Evolutionary conservation across 2,329 filamentous ascomycete species (phyloP).

Genomic region (Neonectria punicea): DNA sequence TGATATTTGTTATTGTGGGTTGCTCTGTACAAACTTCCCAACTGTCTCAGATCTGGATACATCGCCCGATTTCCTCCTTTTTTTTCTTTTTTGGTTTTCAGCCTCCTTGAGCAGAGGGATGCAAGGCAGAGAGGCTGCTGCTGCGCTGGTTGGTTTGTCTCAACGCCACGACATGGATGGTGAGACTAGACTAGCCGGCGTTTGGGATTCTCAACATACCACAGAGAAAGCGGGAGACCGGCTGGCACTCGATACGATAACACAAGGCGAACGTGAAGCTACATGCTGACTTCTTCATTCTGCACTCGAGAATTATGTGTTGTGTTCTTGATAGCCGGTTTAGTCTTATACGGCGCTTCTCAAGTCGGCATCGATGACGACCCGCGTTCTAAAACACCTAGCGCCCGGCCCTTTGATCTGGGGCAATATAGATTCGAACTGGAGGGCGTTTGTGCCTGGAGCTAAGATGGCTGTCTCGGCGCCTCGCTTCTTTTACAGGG

Average conservation of each 20-base stretch:
- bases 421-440: neutral
- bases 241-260: neutral
- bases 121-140: neutral
- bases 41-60: neutral
- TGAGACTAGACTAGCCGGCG: neutral
- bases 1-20: neutral
- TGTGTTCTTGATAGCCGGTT: too few species aligned
- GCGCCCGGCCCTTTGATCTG: too few species aligned
- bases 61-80: too few species aligned
- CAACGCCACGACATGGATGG: neutral
- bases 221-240: neutral
- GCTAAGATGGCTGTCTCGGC: neutral
- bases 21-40: neutral
- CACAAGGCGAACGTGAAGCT: too few species aligned
- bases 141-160: neutral
- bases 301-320: too few species aligned
- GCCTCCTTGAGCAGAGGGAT: neutral
- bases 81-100: neutral
- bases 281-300: too few species aligned
- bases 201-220: neutral
- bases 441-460: neutral
- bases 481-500: neutral
- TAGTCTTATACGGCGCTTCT: too few species aligned
- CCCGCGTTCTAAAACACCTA: too few species aligned
- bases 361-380: too few species aligned